Evolutionary conservation across 352 stramenopile genomes (phyloP).

Genomic region (Aphanomyces stellatus): DNA sequence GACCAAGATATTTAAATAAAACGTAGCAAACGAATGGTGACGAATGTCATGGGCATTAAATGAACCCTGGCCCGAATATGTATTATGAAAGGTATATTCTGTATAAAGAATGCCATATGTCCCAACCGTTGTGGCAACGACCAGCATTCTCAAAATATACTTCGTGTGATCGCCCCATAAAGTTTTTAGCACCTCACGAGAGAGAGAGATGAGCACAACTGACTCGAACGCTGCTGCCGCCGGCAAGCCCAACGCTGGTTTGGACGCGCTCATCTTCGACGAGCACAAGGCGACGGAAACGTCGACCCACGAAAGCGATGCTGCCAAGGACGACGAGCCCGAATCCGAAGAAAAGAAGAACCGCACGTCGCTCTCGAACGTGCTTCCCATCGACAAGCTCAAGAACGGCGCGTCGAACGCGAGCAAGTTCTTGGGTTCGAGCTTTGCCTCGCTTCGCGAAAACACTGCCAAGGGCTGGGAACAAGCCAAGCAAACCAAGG

Average conservation of each 20-base stretch:
- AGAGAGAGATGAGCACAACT: conserved; percentile 4
- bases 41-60: too few species aligned
- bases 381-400: conserved; percentile 79
- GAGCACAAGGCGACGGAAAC: conserved; percentile 41
- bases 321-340: conserved; percentile 33
- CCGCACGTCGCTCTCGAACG: conserved; percentile 61
- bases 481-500: conserved; percentile 69
- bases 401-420: conserved; percentile 80
- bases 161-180: conserved; percentile 5
- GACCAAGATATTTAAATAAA: too few species aligned
- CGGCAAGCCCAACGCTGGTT: conserved; percentile 39
- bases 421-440: conserved; percentile 69
- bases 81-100: too few species aligned
- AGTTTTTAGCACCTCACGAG: neutral
- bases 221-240: conserved; percentile 19
- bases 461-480: conserved; percentile 65
- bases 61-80: too few species aligned
- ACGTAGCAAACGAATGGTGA: neutral
- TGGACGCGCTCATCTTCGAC: conserved; percentile 82
- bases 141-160: conserved; percentile 7
- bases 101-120: neutral
- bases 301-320: conserved; percentile 23
- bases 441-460: conserved; percentile 57
- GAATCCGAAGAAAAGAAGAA: conserved; percentile 40
- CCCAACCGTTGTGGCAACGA: neutral